Evolutionary conservation across 129 eudicot genomes (phyloP).

Genomic region (Centaurea solstitialis): DNA sequence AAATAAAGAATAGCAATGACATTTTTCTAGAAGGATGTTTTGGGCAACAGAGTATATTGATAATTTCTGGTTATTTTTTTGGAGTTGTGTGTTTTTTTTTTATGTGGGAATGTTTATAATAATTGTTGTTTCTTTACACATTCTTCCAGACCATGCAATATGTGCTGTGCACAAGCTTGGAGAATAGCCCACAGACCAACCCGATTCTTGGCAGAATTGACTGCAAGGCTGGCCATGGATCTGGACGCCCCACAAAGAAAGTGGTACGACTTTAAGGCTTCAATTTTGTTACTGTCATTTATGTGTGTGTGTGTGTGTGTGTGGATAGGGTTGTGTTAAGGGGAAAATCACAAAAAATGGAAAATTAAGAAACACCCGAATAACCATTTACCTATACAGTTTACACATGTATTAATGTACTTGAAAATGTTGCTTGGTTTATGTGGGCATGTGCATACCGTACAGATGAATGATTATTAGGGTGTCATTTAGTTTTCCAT

Average conservation of each 20-base stretch:
- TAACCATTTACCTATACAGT: neutral
- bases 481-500: too few relatives aligned
- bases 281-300: neutral
- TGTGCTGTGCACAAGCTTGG: constrained; percentile 45
- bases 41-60: neutral
- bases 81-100: neutral
- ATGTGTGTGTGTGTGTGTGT: too few relatives aligned
- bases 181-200: constrained; percentile 47
- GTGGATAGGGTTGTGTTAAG: too few relatives aligned
- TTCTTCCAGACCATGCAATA: constrained; percentile 43
- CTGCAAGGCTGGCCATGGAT: constrained; percentile 45
- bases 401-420: neutral
- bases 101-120: neutral
- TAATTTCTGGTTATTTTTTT: neutral
- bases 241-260: constrained; percentile 51
- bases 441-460: neutral
- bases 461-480: neutral
- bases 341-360: neutral
- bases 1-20: neutral
- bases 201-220: constrained; percentile 50
- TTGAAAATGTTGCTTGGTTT: neutral
- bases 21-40: neutral
- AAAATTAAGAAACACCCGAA: neutral
- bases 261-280: constrained; percentile 24
- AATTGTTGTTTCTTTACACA: neutral